phyloP scores from a whole-genome alignment of 257 asterid genomes.

The Petrea volubilis region DNA sequence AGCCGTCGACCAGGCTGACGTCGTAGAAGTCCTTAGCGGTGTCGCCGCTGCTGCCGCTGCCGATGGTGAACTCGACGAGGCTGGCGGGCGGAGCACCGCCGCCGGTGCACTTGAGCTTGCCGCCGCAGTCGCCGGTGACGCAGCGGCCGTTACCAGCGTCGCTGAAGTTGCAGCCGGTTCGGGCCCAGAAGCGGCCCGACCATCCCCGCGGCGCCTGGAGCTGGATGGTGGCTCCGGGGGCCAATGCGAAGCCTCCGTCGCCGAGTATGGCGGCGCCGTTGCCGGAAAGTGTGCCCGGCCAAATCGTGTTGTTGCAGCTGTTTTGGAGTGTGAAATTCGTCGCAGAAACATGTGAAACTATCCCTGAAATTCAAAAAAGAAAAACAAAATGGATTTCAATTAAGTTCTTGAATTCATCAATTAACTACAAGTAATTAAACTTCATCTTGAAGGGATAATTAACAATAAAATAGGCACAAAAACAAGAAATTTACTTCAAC shows the following conservation, averaged over 20 bases:
- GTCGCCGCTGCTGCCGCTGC: conserved; percentile 33
- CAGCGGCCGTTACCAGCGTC: conserved; percentile 63
- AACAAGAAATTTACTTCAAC: background rate
- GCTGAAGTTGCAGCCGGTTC: conserved; percentile 74
- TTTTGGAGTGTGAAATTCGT: conserved; percentile 71
- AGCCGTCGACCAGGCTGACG: conserved; percentile 86
- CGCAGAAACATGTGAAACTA: conserved; percentile 32
- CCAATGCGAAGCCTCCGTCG: conserved; percentile 62
- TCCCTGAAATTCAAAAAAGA: conserved; percentile 34
- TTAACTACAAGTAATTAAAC: background rate
- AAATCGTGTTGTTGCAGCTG: conserved; percentile 65
- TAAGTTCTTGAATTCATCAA: background rate
- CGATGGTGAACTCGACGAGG: conserved; percentile 78
- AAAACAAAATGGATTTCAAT: background rate
- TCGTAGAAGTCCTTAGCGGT: conserved; percentile 67
- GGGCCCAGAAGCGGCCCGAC: conserved; percentile 96
- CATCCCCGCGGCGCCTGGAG: conserved; percentile 77
- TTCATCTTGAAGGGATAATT: too few relatives aligned
- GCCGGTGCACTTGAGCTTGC: conserved; percentile 47
- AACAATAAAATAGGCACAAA: background rate
- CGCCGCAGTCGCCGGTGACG: conserved; percentile 80
- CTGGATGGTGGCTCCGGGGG: conserved; percentile 64
- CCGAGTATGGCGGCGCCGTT: conserved; percentile 67
- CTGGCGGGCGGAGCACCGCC: conserved; percentile 80
- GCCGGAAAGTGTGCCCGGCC: conserved; percentile 95